Conservation (phyloP, 306 rosid genomes). For the Pyrus betulifolia region DNA sequence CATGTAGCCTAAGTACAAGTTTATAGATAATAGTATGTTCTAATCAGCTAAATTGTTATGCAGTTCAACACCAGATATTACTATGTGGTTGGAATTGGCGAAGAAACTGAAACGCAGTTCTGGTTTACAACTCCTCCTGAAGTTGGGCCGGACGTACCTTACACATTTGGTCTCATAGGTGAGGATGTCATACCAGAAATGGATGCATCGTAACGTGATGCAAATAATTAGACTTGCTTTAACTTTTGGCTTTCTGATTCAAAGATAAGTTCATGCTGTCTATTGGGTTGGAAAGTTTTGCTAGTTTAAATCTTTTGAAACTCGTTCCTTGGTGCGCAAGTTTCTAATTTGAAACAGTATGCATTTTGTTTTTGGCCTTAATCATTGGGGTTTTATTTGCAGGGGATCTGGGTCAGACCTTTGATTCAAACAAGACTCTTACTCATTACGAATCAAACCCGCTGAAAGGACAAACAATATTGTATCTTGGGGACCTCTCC, state of each 20-base stretch:
- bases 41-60: not conserved
- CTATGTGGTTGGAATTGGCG: constrained; percentile 51
- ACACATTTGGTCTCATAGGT: constrained; percentile 88
- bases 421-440: constrained; percentile 66
- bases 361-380: too few species aligned
- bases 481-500: constrained; percentile 80
- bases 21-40: not conserved
- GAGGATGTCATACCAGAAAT: not conserved
- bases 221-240: not conserved
- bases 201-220: not conserved
- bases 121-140: constrained; percentile 73
- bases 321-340: not conserved
- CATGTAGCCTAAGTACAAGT: not conserved
- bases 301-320: not conserved
- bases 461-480: constrained; percentile 49
- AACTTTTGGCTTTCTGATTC: not conserved
- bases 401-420: constrained; percentile 94
- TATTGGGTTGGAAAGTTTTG: not conserved
- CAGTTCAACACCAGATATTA: constrained; percentile 64
- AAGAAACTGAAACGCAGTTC: constrained; percentile 36
- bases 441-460: constrained; percentile 63
- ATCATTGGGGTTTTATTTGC: not conserved
- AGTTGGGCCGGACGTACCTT: constrained; percentile 67
- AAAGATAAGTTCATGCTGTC: not conserved
- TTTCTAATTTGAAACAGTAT: not conserved